These are phyloP conservation scores for Castanea mollissima DNA, from an alignment of 306 rosid genomes.

Conservation along the genomic window DNA sequence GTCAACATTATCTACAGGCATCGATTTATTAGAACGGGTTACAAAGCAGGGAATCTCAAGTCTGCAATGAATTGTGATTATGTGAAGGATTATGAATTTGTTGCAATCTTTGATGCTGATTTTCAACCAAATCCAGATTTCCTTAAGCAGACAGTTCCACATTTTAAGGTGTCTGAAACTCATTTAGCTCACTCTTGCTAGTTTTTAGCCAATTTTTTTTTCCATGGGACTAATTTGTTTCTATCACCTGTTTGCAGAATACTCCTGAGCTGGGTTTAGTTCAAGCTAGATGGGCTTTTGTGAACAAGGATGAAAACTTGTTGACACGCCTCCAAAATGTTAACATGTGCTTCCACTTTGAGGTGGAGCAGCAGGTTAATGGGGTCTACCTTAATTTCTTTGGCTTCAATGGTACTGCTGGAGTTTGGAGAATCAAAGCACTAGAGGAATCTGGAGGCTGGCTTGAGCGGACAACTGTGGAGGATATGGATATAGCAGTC, in stretches of 20 bases:
- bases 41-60: conserved; percentile 79
- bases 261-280: conserved; percentile 68
- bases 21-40: conserved; percentile 62
- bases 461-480: conserved; percentile 80
- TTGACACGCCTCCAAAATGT: conserved; percentile 68
- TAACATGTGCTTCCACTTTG: conserved; percentile 76
- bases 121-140: conserved; percentile 69
- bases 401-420: conserved; percentile 84
- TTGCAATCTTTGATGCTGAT: conserved; percentile 77
- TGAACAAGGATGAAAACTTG: conserved; percentile 74
- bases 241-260: conserved; percentile 37
- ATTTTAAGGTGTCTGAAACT: conserved; percentile 52
- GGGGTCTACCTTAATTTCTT: conserved; percentile 68
- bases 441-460: conserved; percentile 82
- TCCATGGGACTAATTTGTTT: not conserved
- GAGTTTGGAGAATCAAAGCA: conserved; percentile 81
- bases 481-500: conserved; percentile 85
- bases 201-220: not conserved
- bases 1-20: conserved; percentile 62
- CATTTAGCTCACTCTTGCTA: not conserved
- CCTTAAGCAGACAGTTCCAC: conserved; percentile 64
- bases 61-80: conserved; percentile 75
- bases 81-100: conserved; percentile 64
- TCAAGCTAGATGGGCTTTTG: conserved; percentile 81
- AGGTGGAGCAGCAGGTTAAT: conserved; percentile 82